phyloP scores from a whole-genome alignment of 331 rosid species.

The Acacia pycnantha region DNA sequence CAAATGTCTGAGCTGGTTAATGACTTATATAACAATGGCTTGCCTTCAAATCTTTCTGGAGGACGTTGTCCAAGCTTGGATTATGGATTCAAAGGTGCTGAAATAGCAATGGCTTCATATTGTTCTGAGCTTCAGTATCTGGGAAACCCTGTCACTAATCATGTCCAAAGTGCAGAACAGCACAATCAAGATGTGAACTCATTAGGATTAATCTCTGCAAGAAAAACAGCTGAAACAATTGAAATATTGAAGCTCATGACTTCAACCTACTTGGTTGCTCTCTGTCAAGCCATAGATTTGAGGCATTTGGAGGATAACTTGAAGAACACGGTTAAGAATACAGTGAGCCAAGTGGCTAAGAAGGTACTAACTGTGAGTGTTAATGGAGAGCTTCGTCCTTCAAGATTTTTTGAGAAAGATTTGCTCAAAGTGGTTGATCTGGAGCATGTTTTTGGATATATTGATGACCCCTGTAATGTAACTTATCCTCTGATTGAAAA shows the following conservation, averaged over 20 bases:
- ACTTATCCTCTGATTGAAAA: conserved; percentile 26
- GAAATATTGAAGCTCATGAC: conserved; percentile 43
- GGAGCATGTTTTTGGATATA: conserved; percentile 35
- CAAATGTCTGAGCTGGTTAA: conserved; percentile 41
- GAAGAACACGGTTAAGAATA: conserved; percentile 25
- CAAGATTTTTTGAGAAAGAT: conserved; percentile 37
- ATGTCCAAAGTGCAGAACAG: conserved; percentile 37
- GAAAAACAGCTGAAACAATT: conserved; percentile 33
- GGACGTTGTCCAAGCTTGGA: conserved; percentile 38
- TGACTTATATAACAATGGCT: conserved; percentile 39
- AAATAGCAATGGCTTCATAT: conserved; percentile 36
- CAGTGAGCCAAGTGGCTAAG: conserved; percentile 40
- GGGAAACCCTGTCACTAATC: conserved; percentile 42
- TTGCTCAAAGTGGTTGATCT: conserved; percentile 34
- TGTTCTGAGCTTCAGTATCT: conserved; percentile 38
- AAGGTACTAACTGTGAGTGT: conserved; percentile 30
- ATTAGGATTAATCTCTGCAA: conserved; percentile 36
- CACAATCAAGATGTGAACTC: conserved; percentile 43
- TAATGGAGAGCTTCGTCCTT: conserved; percentile 34
- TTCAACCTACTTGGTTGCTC: conserved; percentile 37
- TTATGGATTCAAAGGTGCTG: conserved; percentile 30
- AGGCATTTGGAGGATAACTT: conserved; percentile 40
- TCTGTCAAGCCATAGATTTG: conserved; percentile 47
- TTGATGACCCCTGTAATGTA: conserved; percentile 36
- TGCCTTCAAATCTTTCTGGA: conserved; percentile 34